A percentile compares a stretch with the other conserved stretches of the same genome.
phyloP scores from a whole-genome alignment of 192 early-diverging fungal genomes.

The Podila horticola region DNA sequence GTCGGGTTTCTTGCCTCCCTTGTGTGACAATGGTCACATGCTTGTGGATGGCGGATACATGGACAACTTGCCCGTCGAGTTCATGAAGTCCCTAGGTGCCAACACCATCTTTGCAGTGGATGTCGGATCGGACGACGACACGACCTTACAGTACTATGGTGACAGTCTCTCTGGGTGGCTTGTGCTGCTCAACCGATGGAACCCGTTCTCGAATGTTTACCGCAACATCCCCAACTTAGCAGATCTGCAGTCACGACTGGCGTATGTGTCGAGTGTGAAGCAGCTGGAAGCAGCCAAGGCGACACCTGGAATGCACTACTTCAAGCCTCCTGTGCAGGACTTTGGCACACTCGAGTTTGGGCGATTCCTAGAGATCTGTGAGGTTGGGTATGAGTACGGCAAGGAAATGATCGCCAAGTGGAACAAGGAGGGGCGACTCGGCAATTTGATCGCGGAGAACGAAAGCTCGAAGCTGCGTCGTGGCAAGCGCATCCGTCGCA shows the following conservation, averaged over 20 bases:
- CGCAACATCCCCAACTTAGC: constrained; percentile 88
- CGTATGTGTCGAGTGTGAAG: constrained; percentile 91
- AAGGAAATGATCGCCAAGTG: constrained; percentile 82
- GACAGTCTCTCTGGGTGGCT: constrained; percentile 95
- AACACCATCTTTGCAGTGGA: constrained; percentile 94
- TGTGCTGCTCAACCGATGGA: constrained; percentile 82
- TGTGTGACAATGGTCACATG: constrained; percentile 97
- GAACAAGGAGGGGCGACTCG: constrained; percentile 73
- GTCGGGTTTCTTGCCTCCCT: constrained; percentile 93
- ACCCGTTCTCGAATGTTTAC: constrained; percentile 76
- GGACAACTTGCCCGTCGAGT: constrained; percentile 94
- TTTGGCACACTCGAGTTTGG: constrained; percentile 94
- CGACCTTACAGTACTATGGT: constrained; percentile 89
- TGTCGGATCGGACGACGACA: constrained; percentile 93
- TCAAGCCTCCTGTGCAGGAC: constrained; percentile 87
- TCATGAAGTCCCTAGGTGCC: constrained; percentile 83
- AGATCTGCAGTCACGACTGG: constrained; percentile 93
- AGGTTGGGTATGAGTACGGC: constrained; percentile 88
- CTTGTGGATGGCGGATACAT: constrained; percentile 99
- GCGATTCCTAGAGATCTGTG: constrained; percentile 87
- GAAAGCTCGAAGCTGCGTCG: constrained; percentile 23
- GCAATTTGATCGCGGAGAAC: constrained; percentile 33
- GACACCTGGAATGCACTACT: constrained; percentile 82
- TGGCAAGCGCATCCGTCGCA: constrained; percentile 39
- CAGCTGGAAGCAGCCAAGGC: constrained; percentile 91